Conservation (phyloP, 2,329 filamentous ascomycete genomes). For the Peltaster fructicola region DNA sequence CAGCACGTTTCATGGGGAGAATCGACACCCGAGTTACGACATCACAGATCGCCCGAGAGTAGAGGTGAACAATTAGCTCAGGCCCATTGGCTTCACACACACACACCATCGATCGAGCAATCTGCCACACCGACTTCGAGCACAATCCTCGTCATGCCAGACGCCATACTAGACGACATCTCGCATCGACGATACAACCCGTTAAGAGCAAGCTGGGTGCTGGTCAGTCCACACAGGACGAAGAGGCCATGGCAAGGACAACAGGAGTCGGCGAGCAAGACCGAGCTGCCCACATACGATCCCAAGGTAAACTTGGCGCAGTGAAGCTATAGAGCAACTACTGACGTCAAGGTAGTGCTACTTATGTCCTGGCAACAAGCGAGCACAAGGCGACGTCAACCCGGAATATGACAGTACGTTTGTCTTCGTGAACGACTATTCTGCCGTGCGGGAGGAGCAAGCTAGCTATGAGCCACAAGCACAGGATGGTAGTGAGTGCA, state of each 20-base stretch:
- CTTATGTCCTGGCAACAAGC: slow-evolving; percentile 77
- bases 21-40: too few relatives aligned
- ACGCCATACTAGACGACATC: slow-evolving; percentile 65
- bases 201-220: slow-evolving; percentile 72
- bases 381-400: slow-evolving; percentile 73
- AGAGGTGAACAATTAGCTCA: too few relatives aligned
- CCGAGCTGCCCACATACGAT: slow-evolving; percentile 58
- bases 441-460: slow-evolving; percentile 87
- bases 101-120: too few relatives aligned
- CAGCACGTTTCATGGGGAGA: too few relatives aligned
- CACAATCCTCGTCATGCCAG: slow-evolving; percentile 27
- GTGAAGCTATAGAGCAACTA: too few relatives aligned
- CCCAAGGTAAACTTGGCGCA: too few relatives aligned
- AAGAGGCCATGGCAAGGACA: slow-evolving; percentile 87
- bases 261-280: slow-evolving; percentile 29
- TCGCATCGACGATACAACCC: slow-evolving; percentile 91
- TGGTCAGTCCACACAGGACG: slow-evolving; percentile 89
- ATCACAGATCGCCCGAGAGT: too few relatives aligned
- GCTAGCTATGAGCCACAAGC: slow-evolving; percentile 48
- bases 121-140: too few relatives aligned
- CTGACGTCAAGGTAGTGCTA: slow-evolving; percentile 64
- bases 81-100: too few relatives aligned
- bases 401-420: slow-evolving; percentile 77
- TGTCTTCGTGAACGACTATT: slow-evolving; percentile 94
- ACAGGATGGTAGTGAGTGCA: slow-evolving; percentile 30